phyloP scores from a whole-genome alignment of 768 basidiomycete species.

The Amanita pseudoporphyria region DNA sequence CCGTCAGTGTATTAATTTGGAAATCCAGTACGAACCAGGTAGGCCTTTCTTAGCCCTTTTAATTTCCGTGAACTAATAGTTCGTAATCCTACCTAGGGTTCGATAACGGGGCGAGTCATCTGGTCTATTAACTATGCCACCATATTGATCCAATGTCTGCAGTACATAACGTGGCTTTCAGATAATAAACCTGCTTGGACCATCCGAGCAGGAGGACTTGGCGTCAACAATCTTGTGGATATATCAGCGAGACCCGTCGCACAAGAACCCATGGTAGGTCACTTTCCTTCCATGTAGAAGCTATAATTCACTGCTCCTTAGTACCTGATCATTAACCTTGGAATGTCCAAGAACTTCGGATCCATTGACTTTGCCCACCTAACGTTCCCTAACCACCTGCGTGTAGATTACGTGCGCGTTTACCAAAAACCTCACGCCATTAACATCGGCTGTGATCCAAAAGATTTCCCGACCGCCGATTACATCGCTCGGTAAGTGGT shows the following conservation, averaged over 20 bases:
- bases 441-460: constrained; percentile 65
- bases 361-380: constrained; percentile 55
- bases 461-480: constrained; percentile 45
- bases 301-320: constrained; percentile 24
- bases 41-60: constrained; percentile 9
- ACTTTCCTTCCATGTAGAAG: background rate
- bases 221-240: constrained; percentile 42
- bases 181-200: constrained; percentile 63
- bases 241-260: constrained; percentile 60
- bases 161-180: constrained; percentile 81
- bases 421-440: constrained; percentile 49
- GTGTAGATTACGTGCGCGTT: constrained; percentile 44
- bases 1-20: background rate
- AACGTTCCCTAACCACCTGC: constrained; percentile 45
- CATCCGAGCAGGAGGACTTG: constrained; percentile 55
- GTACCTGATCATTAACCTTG: constrained; percentile 76
- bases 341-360: constrained; percentile 73
- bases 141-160: background rate
- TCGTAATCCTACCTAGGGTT: constrained; percentile 34
- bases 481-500: constrained; percentile 51
- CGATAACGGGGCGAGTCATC: constrained; percentile 41
- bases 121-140: background rate
- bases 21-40: constrained; percentile 28
- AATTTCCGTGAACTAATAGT: constrained; percentile 12
- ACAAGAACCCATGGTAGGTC: constrained; percentile 69